Conservation (phyloP, 2,329 filamentous ascomycete genomes). For the Phialocephala sp. region DNA sequence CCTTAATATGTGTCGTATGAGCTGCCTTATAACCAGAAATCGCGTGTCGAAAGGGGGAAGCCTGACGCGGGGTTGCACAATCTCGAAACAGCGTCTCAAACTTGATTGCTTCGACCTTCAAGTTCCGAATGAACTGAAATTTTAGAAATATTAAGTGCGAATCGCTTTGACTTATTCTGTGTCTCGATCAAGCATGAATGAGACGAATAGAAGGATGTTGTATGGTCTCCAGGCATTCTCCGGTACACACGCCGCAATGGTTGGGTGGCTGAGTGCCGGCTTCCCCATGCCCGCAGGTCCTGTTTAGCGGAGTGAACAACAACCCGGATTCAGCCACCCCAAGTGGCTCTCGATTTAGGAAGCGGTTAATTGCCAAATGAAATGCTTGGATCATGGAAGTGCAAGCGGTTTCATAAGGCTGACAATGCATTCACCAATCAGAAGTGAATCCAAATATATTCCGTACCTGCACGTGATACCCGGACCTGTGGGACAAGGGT, state of each 20-base stretch:
- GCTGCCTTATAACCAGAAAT: background rate
- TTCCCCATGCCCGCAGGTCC: background rate
- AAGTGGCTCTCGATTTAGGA: background rate
- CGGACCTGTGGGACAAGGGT: background rate
- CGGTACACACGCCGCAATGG: background rate
- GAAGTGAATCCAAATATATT: background rate
- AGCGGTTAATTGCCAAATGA: conserved; percentile 7
- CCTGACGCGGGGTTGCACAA: background rate
- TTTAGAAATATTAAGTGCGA: background rate
- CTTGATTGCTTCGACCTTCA: background rate
- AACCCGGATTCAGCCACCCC: conserved; percentile 2
- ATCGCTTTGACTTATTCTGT: background rate
- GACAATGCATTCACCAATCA: background rate
- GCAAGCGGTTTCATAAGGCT: conserved; percentile 4
- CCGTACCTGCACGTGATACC: background rate
- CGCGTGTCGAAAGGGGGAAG: background rate
- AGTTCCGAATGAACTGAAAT: background rate
- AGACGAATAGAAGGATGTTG: background rate
- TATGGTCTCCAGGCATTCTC: background rate
- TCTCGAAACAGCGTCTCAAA: conserved; percentile 1
- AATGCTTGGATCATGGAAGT: conserved; percentile 1
- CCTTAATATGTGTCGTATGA: background rate
- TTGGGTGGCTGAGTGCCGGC: conserved; percentile 11
- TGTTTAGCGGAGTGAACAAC: background rate
- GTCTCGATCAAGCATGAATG: background rate